Evolutionary conservation across 257 asterid species (phyloP).

Genomic region (Solanum virginianum): DNA sequence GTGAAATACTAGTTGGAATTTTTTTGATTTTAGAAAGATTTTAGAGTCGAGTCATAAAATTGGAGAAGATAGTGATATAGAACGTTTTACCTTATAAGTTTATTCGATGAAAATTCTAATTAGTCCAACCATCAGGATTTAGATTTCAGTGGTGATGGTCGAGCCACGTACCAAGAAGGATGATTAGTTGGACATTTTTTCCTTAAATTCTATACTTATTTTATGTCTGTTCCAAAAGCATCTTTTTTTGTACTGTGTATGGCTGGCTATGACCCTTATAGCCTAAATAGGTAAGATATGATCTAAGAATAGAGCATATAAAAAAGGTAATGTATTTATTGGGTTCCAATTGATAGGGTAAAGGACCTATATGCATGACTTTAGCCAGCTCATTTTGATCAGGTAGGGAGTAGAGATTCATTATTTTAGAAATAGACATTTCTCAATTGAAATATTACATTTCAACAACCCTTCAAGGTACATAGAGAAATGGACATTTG

Average conservation of each 20-base stretch:
- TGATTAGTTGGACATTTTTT: not conserved
- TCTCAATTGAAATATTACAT: not conserved
- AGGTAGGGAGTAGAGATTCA: not conserved
- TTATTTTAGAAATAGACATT: not conserved
- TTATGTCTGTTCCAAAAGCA: not conserved
- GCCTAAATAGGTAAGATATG: conserved; percentile 7
- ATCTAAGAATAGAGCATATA: not conserved
- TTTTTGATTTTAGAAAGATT: not conserved
- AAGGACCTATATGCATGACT: conserved; percentile 1
- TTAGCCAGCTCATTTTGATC: not conserved
- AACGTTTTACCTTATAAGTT: not conserved
- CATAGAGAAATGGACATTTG: not conserved
- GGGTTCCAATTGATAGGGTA: conserved; percentile 9
- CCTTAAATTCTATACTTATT: not conserved
- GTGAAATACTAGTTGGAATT: not conserved
- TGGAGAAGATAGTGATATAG: not conserved
- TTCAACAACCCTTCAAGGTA: not conserved
- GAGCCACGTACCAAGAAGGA: not conserved
- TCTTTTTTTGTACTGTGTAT: not conserved
- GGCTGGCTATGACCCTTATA: not conserved
- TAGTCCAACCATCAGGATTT: not conserved
- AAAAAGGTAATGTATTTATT: not conserved
- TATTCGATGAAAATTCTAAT: not conserved
- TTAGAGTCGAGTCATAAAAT: not conserved
- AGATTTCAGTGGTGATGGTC: not conserved